phyloP scores from a whole-genome alignment of 305 asterid genomes.

The Ilex paraguariensis region DNA sequence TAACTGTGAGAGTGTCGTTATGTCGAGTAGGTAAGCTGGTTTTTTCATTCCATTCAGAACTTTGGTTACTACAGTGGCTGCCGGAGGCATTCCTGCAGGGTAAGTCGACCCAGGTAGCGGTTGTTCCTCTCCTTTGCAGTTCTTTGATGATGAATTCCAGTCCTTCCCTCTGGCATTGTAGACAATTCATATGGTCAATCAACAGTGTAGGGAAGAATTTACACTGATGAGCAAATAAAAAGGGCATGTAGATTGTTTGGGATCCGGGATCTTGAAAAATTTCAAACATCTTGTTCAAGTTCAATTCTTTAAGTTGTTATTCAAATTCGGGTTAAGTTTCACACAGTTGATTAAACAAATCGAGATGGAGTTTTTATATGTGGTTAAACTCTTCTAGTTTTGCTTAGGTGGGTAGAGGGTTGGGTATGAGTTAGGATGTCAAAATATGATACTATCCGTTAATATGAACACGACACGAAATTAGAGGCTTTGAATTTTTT shows the following conservation, averaged over 20 bases:
- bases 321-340: too few relatives aligned
- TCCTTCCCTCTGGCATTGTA: slow-evolving; percentile 31
- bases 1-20: slow-evolving; percentile 41
- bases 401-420: too few relatives aligned
- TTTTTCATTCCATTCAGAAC: slow-evolving; percentile 27
- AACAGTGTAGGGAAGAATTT: background rate
- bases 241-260: too few relatives aligned
- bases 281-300: too few relatives aligned
- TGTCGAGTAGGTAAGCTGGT: slow-evolving; percentile 31
- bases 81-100: slow-evolving; percentile 38
- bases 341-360: too few relatives aligned
- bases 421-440: background rate
- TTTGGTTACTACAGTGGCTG: slow-evolving; percentile 20
- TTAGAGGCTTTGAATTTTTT: too few relatives aligned
- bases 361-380: too few relatives aligned
- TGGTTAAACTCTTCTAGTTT: too few relatives aligned
- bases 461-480: too few relatives aligned
- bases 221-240: too few relatives aligned
- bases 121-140: slow-evolving; percentile 32
- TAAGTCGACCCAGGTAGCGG: slow-evolving; percentile 38
- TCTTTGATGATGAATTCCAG: slow-evolving; percentile 31
- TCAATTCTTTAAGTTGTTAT: too few relatives aligned
- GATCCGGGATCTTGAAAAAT: too few relatives aligned
- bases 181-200: background rate
- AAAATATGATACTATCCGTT: background rate